Percentiles rank a stretch among this genome's conserved stretches.
These are phyloP conservation scores for Microcyclospora tardicrescens DNA, from an alignment of 2,329 filamentous ascomycete species.

Conservation along the genomic window DNA sequence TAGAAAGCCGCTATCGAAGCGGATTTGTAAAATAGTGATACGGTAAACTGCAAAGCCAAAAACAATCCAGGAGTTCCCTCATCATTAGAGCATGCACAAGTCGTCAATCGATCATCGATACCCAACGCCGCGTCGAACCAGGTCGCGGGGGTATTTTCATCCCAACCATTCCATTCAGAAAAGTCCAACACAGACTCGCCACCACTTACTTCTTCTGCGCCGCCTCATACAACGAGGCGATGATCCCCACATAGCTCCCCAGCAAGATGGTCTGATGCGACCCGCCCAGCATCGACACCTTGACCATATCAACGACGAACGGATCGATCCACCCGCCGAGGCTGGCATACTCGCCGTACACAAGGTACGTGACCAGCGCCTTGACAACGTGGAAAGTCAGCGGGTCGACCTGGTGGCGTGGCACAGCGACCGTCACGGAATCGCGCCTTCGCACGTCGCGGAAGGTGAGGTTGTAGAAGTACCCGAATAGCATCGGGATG, in stretches of 20 bases:
- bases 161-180: too few species aligned
- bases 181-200: background rate
- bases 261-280: conserved; percentile 53
- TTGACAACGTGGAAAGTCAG: conserved; percentile 84
- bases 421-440: conserved; percentile 19
- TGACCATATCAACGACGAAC: conserved; percentile 49
- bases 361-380: conserved; percentile 65
- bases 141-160: too few species aligned
- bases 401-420: conserved; percentile 60
- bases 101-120: too few species aligned
- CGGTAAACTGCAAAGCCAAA: too few species aligned
- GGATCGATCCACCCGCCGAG: conserved; percentile 47
- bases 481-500: conserved; percentile 59
- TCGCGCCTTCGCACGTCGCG: conserved; percentile 37
- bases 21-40: too few species aligned
- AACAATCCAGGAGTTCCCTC: too few species aligned
- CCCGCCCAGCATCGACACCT: conserved; percentile 55
- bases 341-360: conserved; percentile 58
- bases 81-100: too few species aligned
- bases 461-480: conserved; percentile 78
- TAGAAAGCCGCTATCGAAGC: too few species aligned
- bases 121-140: too few species aligned
- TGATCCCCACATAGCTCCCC: conserved; percentile 52
- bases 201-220: conserved; percentile 40
- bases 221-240: conserved; percentile 66